Percentiles rank a stretch among this genome's conserved stretches.
Conservation (phyloP, 1,284 basidiomycete genomes). For the Puccinia hordei region DNA sequence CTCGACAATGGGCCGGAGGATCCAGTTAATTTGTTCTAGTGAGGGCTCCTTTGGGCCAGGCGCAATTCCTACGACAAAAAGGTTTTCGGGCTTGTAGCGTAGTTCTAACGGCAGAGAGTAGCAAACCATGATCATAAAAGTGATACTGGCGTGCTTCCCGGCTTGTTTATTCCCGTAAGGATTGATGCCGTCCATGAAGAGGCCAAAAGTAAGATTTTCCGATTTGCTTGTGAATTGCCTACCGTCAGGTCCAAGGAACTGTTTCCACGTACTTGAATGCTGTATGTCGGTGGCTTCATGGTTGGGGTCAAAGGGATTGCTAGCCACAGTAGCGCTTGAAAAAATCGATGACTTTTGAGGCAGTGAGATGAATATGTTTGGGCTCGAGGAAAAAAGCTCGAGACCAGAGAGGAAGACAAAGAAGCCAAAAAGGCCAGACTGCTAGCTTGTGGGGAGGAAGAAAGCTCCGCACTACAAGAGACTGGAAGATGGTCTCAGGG, state of each 20-base stretch:
- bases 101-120: slow-evolving; percentile 55
- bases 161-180: slow-evolving; percentile 1
- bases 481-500: too few species aligned
- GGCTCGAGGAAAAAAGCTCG: too few species aligned
- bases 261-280: slow-evolving; percentile 26
- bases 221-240: neutral
- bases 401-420: too few species aligned
- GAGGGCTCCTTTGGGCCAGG: slow-evolving; percentile 55
- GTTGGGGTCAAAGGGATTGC: slow-evolving; percentile 6
- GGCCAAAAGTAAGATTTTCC: slow-evolving; percentile 31
- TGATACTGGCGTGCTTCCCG: slow-evolving; percentile 27
- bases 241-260: slow-evolving; percentile 27
- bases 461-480: too few species aligned
- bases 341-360: too few species aligned
- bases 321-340: neutral
- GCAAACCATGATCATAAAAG: slow-evolving; percentile 33
- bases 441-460: too few species aligned
- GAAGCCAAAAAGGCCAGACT: too few species aligned
- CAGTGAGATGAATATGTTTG: too few species aligned
- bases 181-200: slow-evolving; percentile 17
- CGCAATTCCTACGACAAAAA: slow-evolving; percentile 61
- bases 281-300: slow-evolving; percentile 23
- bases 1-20: slow-evolving; percentile 57
- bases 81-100: slow-evolving; percentile 60
- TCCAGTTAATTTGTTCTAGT: slow-evolving; percentile 56